Conservation (phyloP, 2,329 filamentous ascomycete genomes). For the Pseudogymnoascus sp. region DNA sequence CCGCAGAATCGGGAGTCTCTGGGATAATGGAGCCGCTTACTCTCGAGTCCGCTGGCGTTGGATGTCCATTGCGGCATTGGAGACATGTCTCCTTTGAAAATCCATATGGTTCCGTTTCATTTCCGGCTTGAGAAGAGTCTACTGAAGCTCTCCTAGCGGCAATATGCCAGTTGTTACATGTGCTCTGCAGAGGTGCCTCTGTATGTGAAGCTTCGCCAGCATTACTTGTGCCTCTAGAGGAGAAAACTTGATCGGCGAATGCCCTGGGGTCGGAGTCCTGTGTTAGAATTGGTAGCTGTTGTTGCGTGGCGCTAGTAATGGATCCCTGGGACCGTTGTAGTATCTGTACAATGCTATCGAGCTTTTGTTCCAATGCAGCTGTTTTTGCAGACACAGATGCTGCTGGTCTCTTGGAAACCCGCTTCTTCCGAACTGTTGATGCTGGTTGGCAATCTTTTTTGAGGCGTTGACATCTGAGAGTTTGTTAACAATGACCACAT, state of each 20-base stretch:
- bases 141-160: not conserved
- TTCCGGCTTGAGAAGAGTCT: not conserved
- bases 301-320: not conserved
- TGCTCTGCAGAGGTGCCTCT: not conserved
- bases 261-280: not conserved
- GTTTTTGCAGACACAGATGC: constrained; percentile 12
- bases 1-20: not conserved
- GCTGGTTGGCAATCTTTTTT: constrained; percentile 15
- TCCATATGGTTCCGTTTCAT: not conserved
- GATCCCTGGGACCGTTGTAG: constrained; percentile 12
- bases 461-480: constrained; percentile 14
- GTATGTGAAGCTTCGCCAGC: not conserved
- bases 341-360: constrained; percentile 17
- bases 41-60: not conserved
- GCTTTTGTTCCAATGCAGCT: constrained; percentile 17
- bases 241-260: not conserved
- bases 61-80: not conserved
- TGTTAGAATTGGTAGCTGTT: not conserved
- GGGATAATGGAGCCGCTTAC: not conserved
- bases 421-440: constrained; percentile 11
- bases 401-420: constrained; percentile 11
- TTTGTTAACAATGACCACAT: not conserved
- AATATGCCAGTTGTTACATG: too few relatives aligned
- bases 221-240: not conserved
- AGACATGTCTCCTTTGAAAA: not conserved